phyloP scores from a whole-genome alignment of 169 alveolate species.

The Cryptosporidium viatorum region DNA sequence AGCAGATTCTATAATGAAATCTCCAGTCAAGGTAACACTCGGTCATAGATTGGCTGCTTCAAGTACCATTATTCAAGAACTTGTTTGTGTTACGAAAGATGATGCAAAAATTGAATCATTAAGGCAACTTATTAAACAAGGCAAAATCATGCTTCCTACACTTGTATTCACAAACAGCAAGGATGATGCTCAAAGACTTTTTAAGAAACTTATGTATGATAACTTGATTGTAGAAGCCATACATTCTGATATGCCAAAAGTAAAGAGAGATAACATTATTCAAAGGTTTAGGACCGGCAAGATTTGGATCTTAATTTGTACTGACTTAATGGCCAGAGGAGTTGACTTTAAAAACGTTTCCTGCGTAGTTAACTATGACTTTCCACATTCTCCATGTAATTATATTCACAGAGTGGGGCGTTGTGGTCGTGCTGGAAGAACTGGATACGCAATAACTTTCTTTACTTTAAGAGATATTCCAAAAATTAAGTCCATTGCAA shows the following conservation, averaged over 20 bases:
- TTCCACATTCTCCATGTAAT: constrained; percentile 92
- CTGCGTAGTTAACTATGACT: constrained; percentile 95
- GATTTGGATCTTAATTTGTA: constrained; percentile 94
- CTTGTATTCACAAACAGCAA: constrained; percentile 79
- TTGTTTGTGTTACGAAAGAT: constrained; percentile 83
- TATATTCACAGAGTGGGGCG: constrained; percentile 99
- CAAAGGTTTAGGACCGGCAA: constrained; percentile 80
- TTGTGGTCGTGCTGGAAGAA: constrained; percentile 97
- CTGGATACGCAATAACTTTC: constrained; percentile 90
- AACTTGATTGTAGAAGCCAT: constrained; percentile 68
- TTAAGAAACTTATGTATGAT: constrained; percentile 63
- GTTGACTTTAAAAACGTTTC: constrained; percentile 95
- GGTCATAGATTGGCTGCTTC: constrained; percentile 81
- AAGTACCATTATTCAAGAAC: constrained; percentile 81
- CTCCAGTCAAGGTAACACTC: constrained; percentile 83
- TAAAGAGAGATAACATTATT: constrained; percentile 77
- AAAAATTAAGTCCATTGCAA: constrained; percentile 82
- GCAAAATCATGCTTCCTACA: constrained; percentile 79
- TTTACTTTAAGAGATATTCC: constrained; percentile 88
- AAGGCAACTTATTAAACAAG: constrained; percentile 82
- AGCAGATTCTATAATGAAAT: constrained; percentile 75
- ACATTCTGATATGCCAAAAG: constrained; percentile 76
- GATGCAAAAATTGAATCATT: constrained; percentile 79
- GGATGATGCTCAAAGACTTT: constrained; percentile 69
- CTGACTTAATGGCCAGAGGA: constrained; percentile 97